These are phyloP conservation scores for Mikania micrantha DNA, from an alignment of 129 eudicot genomes.

Conservation along the genomic window DNA sequence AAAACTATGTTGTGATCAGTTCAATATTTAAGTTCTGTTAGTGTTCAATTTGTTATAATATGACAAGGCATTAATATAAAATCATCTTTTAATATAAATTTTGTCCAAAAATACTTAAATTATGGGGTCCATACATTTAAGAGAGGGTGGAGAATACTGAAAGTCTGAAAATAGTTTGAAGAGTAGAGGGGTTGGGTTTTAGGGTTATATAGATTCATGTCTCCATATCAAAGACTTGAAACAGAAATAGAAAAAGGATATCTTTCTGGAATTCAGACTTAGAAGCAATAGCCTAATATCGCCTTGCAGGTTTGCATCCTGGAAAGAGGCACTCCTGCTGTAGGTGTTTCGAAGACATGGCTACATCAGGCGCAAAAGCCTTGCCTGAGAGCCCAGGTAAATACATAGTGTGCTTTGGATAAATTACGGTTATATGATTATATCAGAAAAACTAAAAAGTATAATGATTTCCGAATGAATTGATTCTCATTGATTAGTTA, in stretches of 20 bases:
- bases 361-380: neutral
- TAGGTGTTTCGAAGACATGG: neutral
- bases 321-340: too few relatives aligned
- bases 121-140: neutral
- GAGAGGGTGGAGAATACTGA: neutral
- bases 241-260: neutral
- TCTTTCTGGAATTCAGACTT: neutral
- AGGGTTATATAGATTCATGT: neutral
- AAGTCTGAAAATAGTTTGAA: neutral
- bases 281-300: too few relatives aligned
- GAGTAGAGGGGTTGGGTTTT: neutral
- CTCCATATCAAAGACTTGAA: neutral
- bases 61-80: neutral
- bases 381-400: neutral
- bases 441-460: slow-evolving; percentile 11
- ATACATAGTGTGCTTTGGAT: neutral
- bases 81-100: neutral
- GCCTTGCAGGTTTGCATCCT: too few relatives aligned
- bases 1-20: neutral
- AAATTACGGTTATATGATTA: neutral
- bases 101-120: neutral
- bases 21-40: neutral
- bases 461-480: too few relatives aligned
- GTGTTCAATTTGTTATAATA: neutral
- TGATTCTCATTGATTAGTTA: too few relatives aligned